Percentiles rank a stretch among this genome's conserved stretches.
Evolutionary conservation across 352 stramenopile genomes (phyloP).

Genomic region (Globisporangium splendens): DNA sequence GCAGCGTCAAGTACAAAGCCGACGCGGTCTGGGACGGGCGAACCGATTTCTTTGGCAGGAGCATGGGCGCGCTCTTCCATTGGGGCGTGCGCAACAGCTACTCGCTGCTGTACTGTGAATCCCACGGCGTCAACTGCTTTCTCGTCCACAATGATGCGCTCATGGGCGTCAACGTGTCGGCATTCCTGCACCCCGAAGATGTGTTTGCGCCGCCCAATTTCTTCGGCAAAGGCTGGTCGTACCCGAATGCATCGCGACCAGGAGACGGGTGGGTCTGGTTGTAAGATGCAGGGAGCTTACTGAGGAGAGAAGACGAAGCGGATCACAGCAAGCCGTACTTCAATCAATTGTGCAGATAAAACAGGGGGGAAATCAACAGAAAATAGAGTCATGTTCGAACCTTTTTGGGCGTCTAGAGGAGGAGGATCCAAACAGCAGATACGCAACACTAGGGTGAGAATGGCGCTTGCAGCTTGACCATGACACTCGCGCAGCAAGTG

Average conservation of each 20-base stretch:
- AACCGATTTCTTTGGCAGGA: conserved; percentile 57
- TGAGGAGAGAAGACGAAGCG: too few species aligned
- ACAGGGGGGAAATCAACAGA: too few species aligned
- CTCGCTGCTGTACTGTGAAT: conserved; percentile 79
- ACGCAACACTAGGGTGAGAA: not conserved
- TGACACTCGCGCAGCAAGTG: conserved; percentile 72
- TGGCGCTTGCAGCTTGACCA: conserved; percentile 35
- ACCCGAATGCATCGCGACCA: conserved; percentile 34
- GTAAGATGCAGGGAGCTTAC: conserved; percentile 4
- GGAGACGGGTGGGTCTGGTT: conserved; percentile 54
- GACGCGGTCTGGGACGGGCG: conserved; percentile 40
- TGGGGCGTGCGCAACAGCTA: conserved; percentile 44
- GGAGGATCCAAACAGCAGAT: too few species aligned
- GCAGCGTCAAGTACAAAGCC: conserved; percentile 41
- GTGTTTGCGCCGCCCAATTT: conserved; percentile 61
- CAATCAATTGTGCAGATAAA: too few species aligned
- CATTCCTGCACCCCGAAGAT: conserved; percentile 26
- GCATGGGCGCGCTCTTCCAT: conserved; percentile 40
- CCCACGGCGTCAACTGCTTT: conserved; percentile 73
- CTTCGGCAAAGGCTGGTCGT: conserved; percentile 51
- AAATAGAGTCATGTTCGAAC: too few species aligned
- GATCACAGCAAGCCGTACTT: too few species aligned
- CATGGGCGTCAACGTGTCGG: conserved; percentile 28
- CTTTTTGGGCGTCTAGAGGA: too few species aligned
- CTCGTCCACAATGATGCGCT: conserved; percentile 53